Evolutionary conservation across 2,329 filamentous ascomycete genomes (phyloP).

Genomic region (Xylariaceae sp.): DNA sequence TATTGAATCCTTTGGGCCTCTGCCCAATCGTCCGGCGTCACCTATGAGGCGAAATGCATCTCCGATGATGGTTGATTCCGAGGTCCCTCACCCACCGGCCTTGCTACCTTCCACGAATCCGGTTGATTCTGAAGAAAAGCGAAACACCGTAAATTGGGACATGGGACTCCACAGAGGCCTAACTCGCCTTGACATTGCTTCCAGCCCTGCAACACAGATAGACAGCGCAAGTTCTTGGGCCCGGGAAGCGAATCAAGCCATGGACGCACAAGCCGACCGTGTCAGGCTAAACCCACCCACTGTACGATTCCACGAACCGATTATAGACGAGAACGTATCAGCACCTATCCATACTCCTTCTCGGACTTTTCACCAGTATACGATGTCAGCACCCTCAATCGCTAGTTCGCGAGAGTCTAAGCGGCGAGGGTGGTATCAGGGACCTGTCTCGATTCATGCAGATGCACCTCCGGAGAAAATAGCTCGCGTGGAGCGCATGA

Average conservation of each 20-base stretch:
- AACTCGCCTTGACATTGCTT: constrained; percentile 68
- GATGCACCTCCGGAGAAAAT: constrained; percentile 47
- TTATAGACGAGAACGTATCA: constrained; percentile 37
- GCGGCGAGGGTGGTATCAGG: constrained; percentile 76
- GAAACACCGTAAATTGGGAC: constrained; percentile 66
- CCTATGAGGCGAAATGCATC: constrained; percentile 70
- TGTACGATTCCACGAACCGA: constrained; percentile 62
- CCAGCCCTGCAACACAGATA: constrained; percentile 51
- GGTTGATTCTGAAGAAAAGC: constrained; percentile 52
- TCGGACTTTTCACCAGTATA: constrained; percentile 58
- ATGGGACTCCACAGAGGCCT: constrained; percentile 69
- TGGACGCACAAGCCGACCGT: constrained; percentile 61
- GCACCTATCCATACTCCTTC: constrained; percentile 22
- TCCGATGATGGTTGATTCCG: constrained; percentile 76
- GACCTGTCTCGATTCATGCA: constrained; percentile 48
- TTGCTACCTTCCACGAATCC: constrained; percentile 41
- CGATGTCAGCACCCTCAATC: constrained; percentile 63
- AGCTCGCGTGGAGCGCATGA: constrained; percentile 60
- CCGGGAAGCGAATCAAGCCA: constrained; percentile 60
- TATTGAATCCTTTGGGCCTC: constrained; percentile 88
- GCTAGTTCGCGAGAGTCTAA: constrained; percentile 65
- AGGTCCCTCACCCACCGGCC: constrained; percentile 47
- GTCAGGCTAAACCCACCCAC: constrained; percentile 52
- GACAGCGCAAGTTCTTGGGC: constrained; percentile 63
- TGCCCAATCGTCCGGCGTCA: constrained; percentile 67